phyloP scores from a whole-genome alignment of 495 filamentous ascomycete species.

The Trichoderma parareesei region DNA sequence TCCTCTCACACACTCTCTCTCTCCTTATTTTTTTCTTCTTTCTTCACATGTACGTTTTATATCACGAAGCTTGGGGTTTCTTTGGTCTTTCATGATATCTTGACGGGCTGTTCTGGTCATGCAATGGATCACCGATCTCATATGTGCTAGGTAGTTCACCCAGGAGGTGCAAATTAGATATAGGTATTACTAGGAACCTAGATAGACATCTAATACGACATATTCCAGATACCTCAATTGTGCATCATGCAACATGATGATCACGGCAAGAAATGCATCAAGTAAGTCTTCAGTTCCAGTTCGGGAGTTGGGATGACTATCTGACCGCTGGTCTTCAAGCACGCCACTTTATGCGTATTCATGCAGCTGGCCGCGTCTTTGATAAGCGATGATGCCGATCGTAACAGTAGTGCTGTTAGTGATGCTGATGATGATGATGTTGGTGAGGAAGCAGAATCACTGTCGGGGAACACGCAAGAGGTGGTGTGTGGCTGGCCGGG shows the following conservation, averaged over 20 bases:
- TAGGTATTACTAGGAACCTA: neutral
- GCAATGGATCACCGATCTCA: neutral
- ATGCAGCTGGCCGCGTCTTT: too few relatives aligned
- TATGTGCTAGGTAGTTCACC: neutral
- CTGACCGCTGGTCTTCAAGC: too few relatives aligned
- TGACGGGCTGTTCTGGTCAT: neutral
- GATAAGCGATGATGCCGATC: too few relatives aligned
- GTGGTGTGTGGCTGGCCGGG: neutral
- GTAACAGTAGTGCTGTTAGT: too few relatives aligned
- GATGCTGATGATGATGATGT: too few relatives aligned
- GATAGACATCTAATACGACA: neutral
- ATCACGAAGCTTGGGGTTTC: neutral
- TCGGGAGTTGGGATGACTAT: too few relatives aligned
- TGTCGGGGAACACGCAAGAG: neutral
- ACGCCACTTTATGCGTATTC: too few relatives aligned
- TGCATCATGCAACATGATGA: neutral
- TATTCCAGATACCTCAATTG: neutral
- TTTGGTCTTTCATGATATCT: neutral
- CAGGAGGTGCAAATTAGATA: too few relatives aligned
- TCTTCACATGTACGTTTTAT: neutral
- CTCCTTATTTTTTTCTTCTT: neutral
- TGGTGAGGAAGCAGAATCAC: too few relatives aligned
- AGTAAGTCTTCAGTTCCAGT: too few relatives aligned
- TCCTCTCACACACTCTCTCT: neutral
- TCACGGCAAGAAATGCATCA: too few relatives aligned